Evolutionary conservation across 805 yeast species (phyloP), one percentile per base, ranked within the genome.

Genomic region (Starmerella stigmatis): DNA sequence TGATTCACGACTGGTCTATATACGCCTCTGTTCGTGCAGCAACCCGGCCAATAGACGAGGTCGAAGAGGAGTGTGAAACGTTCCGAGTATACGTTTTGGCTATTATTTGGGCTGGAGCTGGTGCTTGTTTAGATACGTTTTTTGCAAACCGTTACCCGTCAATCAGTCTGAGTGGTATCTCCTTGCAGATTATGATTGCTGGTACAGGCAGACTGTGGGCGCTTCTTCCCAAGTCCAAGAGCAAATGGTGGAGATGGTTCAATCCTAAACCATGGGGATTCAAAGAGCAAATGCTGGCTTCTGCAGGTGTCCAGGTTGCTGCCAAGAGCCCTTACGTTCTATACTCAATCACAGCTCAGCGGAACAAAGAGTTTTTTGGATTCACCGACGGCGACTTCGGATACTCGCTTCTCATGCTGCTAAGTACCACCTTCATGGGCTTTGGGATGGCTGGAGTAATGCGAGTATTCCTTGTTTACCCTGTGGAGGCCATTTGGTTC

Each of bases 371-470:
- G 22, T 63, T 52, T 15, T 56, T 56, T 17, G 43, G 43, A 8
- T 40, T 40, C 36, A 26, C 35, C 21, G 31, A 42, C 13, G 40
- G 37, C 12, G 57, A 36, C 11, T 68, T 73, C 60, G 72, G 76
- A 0, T 79, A 69, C 58, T 79, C 75, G 57, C 50, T 77, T 13
- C 54, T 76, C 23, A 63, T 78, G 35, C 63, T 73, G 2, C 50
- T 76, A 4, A 69, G 79, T 5, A 69, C 81, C 2, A 80, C 77
- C 56, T 74, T 73, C 50, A 60, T 79, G 49, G 86, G 85, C 26
- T 73, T 76, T 55, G 78, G 81, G 1, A 71, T 79, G 59, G 82
- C 85, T 5, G 79, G 81, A 41, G 54, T 79, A 27, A 68, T 76
- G 69, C 70, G 81, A 55, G 73, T 73, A 48, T 73, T 79, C 34